These are phyloP conservation scores for Crithidia expoeki DNA, from an alignment of 208 protist species.

Conservation along the genomic window DNA sequence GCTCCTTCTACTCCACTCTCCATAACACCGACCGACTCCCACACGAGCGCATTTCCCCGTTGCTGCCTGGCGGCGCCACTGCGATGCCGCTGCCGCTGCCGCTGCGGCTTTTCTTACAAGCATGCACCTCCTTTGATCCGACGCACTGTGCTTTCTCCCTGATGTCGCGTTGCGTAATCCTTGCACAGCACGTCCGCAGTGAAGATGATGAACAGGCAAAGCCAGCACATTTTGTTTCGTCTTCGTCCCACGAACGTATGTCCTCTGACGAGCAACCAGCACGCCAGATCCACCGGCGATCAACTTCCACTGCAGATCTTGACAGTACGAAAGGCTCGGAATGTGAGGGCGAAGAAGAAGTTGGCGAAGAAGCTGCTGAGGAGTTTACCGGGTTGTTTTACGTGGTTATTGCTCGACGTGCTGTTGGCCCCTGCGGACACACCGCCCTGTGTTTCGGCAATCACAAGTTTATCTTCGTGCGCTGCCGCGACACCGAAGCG, in stretches of 20 bases:
- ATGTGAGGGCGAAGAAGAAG: background rate
- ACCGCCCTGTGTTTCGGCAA: constrained; percentile 76
- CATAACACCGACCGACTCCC: background rate
- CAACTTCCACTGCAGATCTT: background rate
- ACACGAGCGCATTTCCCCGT: background rate
- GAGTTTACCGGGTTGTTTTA: constrained; percentile 39
- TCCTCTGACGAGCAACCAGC: background rate
- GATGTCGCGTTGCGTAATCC: constrained; percentile 64
- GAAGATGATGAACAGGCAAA: constrained; percentile 14
- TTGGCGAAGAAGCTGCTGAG: background rate
- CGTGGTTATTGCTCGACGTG: constrained; percentile 65
- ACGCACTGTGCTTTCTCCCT: constrained; percentile 67
- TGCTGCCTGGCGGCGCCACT: background rate
- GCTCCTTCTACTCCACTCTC: background rate
- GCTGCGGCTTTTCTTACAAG: constrained; percentile 55
- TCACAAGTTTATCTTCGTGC: constrained; percentile 78
- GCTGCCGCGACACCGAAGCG: constrained; percentile 33
- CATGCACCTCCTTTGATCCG: constrained; percentile 51
- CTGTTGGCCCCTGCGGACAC: constrained; percentile 61
- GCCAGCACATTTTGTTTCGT: background rate
- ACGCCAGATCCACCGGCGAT: background rate
- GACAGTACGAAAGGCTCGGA: background rate
- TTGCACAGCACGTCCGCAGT: constrained; percentile 46
- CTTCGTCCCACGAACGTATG: background rate
- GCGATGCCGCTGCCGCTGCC: too few species aligned